Evolutionary conservation across 2,329 filamentous ascomycete genomes (phyloP).

Genomic region (Alternaria conjuncta): DNA sequence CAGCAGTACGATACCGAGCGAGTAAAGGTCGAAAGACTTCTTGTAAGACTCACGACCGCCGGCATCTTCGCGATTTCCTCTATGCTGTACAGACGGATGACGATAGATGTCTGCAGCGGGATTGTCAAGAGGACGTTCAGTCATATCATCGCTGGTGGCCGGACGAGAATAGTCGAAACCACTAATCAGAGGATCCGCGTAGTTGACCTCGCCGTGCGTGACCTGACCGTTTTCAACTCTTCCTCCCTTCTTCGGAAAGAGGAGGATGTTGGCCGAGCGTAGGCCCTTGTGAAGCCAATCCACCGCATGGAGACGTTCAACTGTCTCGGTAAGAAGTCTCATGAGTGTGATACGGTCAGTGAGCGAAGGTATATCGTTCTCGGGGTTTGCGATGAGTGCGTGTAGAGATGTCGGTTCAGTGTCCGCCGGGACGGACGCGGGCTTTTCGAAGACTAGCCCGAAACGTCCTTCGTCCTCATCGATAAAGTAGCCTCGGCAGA

Average conservation of each 20-base stretch:
- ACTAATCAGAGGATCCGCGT: conserved; percentile 54
- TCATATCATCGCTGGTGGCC: conserved; percentile 58
- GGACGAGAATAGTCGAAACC: conserved; percentile 64
- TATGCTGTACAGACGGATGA: conserved; percentile 55
- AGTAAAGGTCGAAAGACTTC: conserved; percentile 62
- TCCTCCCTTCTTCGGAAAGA: conserved; percentile 50
- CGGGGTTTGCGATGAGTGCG: conserved; percentile 50
- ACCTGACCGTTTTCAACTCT: background rate
- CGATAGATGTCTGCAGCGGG: conserved; percentile 59
- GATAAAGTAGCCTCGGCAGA: conserved; percentile 46
- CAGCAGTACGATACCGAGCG: conserved; percentile 59
- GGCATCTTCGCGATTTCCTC: conserved; percentile 36
- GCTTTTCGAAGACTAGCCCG: conserved; percentile 62
- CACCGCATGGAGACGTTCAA: conserved; percentile 63
- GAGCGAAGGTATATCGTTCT: conserved; percentile 54
- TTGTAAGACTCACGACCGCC: conserved; percentile 43
- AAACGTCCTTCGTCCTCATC: conserved; percentile 51
- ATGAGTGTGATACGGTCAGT: conserved; percentile 61
- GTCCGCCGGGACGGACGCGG: conserved; percentile 47
- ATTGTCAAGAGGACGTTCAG: conserved; percentile 56
- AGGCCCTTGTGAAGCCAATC: conserved; percentile 67
- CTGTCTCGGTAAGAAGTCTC: conserved; percentile 58
- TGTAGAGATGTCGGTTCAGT: conserved; percentile 57
- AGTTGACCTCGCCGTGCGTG: conserved; percentile 40
- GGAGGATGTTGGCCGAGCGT: conserved; percentile 61